Evolutionary conservation across 2,329 filamentous ascomycete genomes (phyloP).

Genomic region (Talaromyces sp.): DNA sequence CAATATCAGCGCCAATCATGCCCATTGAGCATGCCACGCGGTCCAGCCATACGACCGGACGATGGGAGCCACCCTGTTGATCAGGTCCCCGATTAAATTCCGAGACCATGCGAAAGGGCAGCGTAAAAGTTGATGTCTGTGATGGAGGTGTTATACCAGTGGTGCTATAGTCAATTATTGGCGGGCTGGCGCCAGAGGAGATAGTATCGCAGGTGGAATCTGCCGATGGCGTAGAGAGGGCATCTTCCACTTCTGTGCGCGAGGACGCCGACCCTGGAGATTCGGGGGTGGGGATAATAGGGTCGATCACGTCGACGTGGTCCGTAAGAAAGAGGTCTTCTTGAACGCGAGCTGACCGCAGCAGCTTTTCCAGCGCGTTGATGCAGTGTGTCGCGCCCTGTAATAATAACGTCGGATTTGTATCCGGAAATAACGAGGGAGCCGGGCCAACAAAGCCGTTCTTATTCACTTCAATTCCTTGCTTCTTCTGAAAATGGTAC

Average conservation of each 20-base stretch:
- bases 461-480: slow-evolving; percentile 9
- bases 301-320: not conserved
- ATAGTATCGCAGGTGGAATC: slow-evolving; percentile 10
- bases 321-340: not conserved
- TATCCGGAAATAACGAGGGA: slow-evolving; percentile 10
- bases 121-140: not conserved
- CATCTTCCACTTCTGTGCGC: not conserved
- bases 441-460: slow-evolving; percentile 11
- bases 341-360: not conserved
- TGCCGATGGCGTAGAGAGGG: slow-evolving; percentile 7
- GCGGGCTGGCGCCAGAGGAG: slow-evolving; percentile 5
- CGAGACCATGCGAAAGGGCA: slow-evolving; percentile 11
- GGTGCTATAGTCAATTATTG: not conserved
- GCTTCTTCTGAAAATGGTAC: slow-evolving; percentile 12
- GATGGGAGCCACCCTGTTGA: not conserved
- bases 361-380: slow-evolving; percentile 7
- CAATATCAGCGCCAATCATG: slow-evolving; percentile 11
- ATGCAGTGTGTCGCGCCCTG: slow-evolving; percentile 10
- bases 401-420: slow-evolving; percentile 12
- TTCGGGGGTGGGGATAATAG: not conserved
- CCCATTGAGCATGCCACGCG: slow-evolving; percentile 12
- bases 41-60: slow-evolving; percentile 12
- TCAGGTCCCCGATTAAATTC: slow-evolving; percentile 8
- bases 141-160: not conserved
- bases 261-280: not conserved